Conservation (phyloP, 2,329 filamentous ascomycete species). For the Ophiosphaerella korrae region DNA sequence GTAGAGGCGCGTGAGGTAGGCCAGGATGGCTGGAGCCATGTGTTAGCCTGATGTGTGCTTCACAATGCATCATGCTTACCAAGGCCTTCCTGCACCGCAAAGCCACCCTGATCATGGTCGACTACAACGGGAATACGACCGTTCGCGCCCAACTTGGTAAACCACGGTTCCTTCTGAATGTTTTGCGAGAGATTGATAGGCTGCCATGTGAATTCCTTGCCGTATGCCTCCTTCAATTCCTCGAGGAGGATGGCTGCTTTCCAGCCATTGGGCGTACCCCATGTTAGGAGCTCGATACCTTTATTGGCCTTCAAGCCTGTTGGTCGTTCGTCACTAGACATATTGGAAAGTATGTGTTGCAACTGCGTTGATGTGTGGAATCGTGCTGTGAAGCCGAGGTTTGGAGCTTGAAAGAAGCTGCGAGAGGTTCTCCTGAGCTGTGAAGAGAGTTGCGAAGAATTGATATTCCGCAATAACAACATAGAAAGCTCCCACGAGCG, state of each 20-base stretch:
- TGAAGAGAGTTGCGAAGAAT: conserved; percentile 18
- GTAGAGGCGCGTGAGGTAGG: conserved; percentile 53
- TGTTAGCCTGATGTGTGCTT: conserved; percentile 7
- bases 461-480: conserved; percentile 25
- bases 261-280: conserved; percentile 55
- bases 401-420: conserved; percentile 17
- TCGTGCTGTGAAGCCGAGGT: conserved; percentile 13
- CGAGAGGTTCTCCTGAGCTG: conserved; percentile 17
- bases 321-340: conserved; percentile 46
- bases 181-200: conserved; percentile 63
- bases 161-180: conserved; percentile 72
- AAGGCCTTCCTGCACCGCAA: conserved; percentile 57
- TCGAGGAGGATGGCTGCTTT: conserved; percentile 68
- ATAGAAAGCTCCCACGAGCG: conserved; percentile 17
- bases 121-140: conserved; percentile 69
- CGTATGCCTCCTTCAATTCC: conserved; percentile 69
- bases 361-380: conserved; percentile 28
- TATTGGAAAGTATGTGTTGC: conserved; percentile 22
- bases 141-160: conserved; percentile 66
- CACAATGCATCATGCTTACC: conserved; percentile 23
- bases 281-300: conserved; percentile 69
- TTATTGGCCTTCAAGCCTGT: conserved; percentile 65
- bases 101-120: conserved; percentile 66
- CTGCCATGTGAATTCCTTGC: conserved; percentile 63
- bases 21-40: conserved; percentile 45